These are phyloP conservation scores for Solanum arcanum DNA, from an alignment of 257 asterid genomes.

Conservation along the genomic window DNA sequence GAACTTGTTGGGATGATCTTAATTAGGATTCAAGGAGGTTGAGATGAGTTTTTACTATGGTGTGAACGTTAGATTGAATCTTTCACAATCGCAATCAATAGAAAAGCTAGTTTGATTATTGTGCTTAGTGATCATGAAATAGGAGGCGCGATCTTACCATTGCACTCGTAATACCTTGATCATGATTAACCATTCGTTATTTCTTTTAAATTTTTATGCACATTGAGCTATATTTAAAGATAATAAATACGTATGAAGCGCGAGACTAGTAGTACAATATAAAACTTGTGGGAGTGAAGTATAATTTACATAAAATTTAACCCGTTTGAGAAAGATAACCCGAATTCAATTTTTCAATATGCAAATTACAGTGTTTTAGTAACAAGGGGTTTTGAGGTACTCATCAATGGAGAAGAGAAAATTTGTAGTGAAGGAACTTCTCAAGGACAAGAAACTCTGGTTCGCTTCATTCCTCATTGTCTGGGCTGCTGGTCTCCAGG, in stretches of 20 bases:
- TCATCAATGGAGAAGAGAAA: constrained; percentile 35
- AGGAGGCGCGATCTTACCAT: not conserved
- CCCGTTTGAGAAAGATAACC: not conserved
- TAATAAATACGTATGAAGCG: not conserved
- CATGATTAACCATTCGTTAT: not conserved
- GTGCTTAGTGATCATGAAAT: not conserved
- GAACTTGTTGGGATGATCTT: not conserved
- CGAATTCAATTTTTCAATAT: not conserved
- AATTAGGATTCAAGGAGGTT: not conserved
- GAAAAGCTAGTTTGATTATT: too few species aligned
- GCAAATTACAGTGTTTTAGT: not conserved
- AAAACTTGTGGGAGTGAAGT: not conserved
- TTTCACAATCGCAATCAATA: too few species aligned
- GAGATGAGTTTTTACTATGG: not conserved
- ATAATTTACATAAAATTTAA: not conserved
- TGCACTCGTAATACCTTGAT: not conserved
- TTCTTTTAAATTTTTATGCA: not conserved
- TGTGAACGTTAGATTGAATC: not conserved
- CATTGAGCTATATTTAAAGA: not conserved
- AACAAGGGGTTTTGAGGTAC: constrained; percentile 1
- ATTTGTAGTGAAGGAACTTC: constrained; percentile 32
- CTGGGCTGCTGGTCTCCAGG: constrained; percentile 95
- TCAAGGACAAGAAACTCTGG: constrained; percentile 71
- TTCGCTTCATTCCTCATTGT: constrained; percentile 56
- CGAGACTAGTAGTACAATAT: not conserved